Evolutionary conservation across 164 flowering plant species (phyloP).

Genomic region (Kingdonia uniflora): DNA sequence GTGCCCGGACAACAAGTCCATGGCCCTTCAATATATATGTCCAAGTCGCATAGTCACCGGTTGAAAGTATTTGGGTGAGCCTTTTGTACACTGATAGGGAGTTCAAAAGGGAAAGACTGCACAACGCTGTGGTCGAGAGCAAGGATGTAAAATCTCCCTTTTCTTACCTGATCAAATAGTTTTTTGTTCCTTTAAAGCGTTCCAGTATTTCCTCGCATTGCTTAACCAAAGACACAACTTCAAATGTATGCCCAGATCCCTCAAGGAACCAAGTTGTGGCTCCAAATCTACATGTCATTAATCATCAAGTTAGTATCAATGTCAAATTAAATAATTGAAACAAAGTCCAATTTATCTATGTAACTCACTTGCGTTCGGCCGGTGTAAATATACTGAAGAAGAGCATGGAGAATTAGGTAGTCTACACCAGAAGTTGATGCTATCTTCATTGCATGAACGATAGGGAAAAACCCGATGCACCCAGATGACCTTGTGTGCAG

Average conservation of each 20-base stretch:
- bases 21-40: conserved; percentile 49
- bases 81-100: conserved; percentile 43
- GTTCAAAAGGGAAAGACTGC: conserved; percentile 38
- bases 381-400: conserved; percentile 78
- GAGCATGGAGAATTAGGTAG: conserved; percentile 56
- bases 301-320: neutral
- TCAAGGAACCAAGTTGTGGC: conserved; percentile 51
- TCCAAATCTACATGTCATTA: conserved; percentile 42
- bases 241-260: conserved; percentile 54
- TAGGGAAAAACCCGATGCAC: conserved; percentile 46
- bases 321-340: neutral
- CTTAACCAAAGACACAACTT: conserved; percentile 55
- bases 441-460: conserved; percentile 30
- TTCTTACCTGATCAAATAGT: conserved; percentile 51
- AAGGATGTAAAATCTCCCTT: conserved; percentile 60
- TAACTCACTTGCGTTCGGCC: conserved; percentile 57
- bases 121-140: conserved; percentile 31
- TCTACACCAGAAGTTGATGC: conserved; percentile 37
- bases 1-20: conserved; percentile 47
- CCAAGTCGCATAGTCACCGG: conserved; percentile 56
- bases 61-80: conserved; percentile 37
- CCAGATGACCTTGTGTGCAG: conserved; percentile 74
- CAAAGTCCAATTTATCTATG: neutral
- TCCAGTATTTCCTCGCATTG: conserved; percentile 70
- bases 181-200: conserved; percentile 57